phyloP scores from a whole-genome alignment of 768 basidiomycete genomes.

The Boletus rubroflammeus region DNA sequence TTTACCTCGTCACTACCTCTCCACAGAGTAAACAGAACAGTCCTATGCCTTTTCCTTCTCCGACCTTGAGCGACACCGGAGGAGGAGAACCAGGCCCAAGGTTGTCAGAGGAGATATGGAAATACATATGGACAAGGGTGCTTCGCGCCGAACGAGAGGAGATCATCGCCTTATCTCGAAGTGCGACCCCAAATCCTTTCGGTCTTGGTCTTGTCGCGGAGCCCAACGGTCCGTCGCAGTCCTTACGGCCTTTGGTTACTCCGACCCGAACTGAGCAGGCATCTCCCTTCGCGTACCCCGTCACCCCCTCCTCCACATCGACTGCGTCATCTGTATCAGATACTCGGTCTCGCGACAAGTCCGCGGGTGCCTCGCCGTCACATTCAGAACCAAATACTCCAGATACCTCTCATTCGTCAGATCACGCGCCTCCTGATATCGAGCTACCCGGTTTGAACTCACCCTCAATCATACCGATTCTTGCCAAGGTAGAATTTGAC shows the following conservation, averaged over 20 bases:
- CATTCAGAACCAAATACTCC: conserved; percentile 49
- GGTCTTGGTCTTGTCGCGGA: conserved; percentile 44
- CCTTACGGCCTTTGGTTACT: conserved; percentile 47
- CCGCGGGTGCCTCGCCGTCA: conserved; percentile 44
- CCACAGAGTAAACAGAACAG: conserved; percentile 16
- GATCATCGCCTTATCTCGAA: conserved; percentile 30
- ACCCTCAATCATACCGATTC: conserved; percentile 68
- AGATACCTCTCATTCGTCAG: conserved; percentile 44
- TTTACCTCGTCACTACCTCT: conserved; percentile 66
- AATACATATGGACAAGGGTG: conserved; percentile 76
- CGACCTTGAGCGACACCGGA: conserved; percentile 28
- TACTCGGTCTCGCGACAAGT: conserved; percentile 44
- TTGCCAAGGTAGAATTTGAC: conserved; percentile 95
- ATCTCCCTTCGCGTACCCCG: conserved; percentile 30
- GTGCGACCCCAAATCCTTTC: conserved; percentile 38
- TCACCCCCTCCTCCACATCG: conserved; percentile 39
- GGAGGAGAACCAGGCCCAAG: conserved; percentile 68
- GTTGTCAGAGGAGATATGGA: conserved; percentile 86
- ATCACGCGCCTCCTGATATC: conserved; percentile 44
- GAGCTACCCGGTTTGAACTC: conserved; percentile 65
- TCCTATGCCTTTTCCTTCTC: conserved; percentile 17
- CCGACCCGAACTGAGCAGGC: conserved; percentile 39
- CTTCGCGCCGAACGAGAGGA: conserved; percentile 56
- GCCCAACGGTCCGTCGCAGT: conserved; percentile 26
- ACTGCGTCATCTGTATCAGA: conserved; percentile 55